These are phyloP conservation scores for Tuber brumale DNA, from an alignment of 495 filamentous ascomycete genomes.

Conservation along the genomic window DNA sequence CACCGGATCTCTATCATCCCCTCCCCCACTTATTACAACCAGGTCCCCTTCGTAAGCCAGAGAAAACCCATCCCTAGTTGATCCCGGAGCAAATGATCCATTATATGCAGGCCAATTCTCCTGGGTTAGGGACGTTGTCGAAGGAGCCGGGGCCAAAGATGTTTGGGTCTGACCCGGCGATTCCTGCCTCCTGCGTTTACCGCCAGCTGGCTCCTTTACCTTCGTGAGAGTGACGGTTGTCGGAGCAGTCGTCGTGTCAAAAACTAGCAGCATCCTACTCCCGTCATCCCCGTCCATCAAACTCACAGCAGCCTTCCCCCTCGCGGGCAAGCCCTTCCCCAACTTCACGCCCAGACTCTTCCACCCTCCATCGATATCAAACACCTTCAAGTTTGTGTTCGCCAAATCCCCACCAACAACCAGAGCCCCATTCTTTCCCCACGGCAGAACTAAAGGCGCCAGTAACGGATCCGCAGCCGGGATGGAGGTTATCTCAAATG, in stretches of 20 bases:
- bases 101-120: conserved; percentile 76
- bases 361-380: conserved; percentile 58
- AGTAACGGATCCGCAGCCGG: conserved; percentile 54
- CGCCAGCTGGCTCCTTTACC: conserved; percentile 29
- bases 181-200: conserved; percentile 21
- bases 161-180: conserved; percentile 6
- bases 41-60: conserved; percentile 55
- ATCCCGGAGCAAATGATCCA: conserved; percentile 58
- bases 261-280: conserved; percentile 75
- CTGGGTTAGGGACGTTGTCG: conserved; percentile 45
- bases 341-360: conserved; percentile 56
- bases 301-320: conserved; percentile 32
- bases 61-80: conserved; percentile 56
- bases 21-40: conserved; percentile 73
- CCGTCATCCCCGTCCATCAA: conserved; percentile 66
- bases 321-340: conserved; percentile 48
- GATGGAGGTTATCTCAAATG: conserved; percentile 50
- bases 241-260: conserved; percentile 69
- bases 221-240: conserved; percentile 55
- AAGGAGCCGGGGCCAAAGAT: conserved; percentile 9
- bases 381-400: conserved; percentile 62
- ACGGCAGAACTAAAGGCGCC: conserved; percentile 67
- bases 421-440: conserved; percentile 63
- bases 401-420: conserved; percentile 66
- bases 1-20: conserved; percentile 53